Conservation (phyloP, 805 yeast species). For the Starmerella sirachaensis region DNA sequence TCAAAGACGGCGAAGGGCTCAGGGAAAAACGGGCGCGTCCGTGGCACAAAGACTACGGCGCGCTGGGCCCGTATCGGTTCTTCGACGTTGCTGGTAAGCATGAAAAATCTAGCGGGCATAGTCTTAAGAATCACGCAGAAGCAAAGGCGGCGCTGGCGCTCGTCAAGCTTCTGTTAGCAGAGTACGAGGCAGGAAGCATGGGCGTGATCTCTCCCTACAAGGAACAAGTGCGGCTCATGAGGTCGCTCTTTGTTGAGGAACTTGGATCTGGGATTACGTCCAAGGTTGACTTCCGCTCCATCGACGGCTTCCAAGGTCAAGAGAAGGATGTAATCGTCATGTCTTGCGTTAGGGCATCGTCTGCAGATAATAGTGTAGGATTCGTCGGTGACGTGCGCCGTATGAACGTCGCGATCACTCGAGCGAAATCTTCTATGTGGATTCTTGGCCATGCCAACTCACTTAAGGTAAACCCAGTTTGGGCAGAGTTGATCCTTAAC, state of each 20-base stretch:
- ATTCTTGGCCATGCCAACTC: constrained; percentile 71
- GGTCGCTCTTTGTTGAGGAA: constrained; percentile 41
- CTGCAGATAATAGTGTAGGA: constrained; percentile 48
- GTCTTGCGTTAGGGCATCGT: constrained; percentile 86
- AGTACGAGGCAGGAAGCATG: constrained; percentile 45
- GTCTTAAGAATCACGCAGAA: constrained; percentile 60
- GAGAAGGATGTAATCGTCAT: constrained; percentile 88
- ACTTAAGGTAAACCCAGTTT: constrained; percentile 50
- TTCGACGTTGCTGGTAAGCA: constrained; percentile 60
- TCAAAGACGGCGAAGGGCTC: constrained; percentile 74
- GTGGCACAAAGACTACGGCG: constrained; percentile 50
- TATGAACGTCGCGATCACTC: constrained; percentile 93
- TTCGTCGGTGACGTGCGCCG: constrained; percentile 84
- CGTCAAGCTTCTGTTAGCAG: constrained; percentile 39
- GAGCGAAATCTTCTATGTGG: constrained; percentile 90
- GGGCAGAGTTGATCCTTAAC: constrained; percentile 59
- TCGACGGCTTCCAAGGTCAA: constrained; percentile 97
- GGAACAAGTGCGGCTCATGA: constrained; percentile 60
- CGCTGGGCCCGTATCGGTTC: constrained; percentile 66
- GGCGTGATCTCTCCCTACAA: constrained; percentile 94
- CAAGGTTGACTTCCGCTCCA: constrained; percentile 79
- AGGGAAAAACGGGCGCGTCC: constrained; percentile 43
- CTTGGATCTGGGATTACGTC: constrained; percentile 54
- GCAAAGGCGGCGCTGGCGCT: constrained; percentile 63
- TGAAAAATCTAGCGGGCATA: constrained; percentile 37